A percentile compares a stretch with the other conserved stretches of the same genome.
phyloP scores from a whole-genome alignment of 441 rosid species.

The Erysimum pusillum region DNA sequence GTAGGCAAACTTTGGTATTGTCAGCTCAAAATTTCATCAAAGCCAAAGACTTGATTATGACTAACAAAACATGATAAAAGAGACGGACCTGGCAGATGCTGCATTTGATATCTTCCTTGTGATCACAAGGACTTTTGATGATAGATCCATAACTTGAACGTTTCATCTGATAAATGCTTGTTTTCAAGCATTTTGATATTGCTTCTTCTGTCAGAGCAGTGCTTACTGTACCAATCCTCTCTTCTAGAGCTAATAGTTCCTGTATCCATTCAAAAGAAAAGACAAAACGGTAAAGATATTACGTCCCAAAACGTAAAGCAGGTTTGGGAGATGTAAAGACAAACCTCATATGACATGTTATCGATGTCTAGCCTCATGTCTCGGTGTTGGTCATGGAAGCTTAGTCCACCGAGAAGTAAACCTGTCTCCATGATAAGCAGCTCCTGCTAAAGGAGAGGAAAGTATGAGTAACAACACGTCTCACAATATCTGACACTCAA shows the following conservation, averaged over 20 bases:
- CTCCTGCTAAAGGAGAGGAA: conserved; percentile 13
- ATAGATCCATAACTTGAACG: conserved; percentile 13
- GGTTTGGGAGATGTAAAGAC: conserved; percentile 20
- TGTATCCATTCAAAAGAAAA: not conserved
- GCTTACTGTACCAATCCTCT: conserved; percentile 87
- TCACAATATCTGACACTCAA: not conserved
- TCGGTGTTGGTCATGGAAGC: conserved; percentile 77
- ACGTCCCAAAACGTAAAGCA: not conserved
- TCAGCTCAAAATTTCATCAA: conserved; percentile 6
- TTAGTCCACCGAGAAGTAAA: conserved; percentile 14
- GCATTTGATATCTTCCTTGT: conserved; percentile 24
- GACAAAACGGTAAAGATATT: conserved; percentile 13
- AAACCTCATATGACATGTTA: conserved; percentile 25
- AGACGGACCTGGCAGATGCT: conserved; percentile 23
- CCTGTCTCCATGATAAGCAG: conserved; percentile 20
- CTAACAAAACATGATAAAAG: conserved; percentile 39
- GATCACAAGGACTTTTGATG: conserved; percentile 11
- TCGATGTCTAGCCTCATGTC: conserved; percentile 75
- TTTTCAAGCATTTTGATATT: conserved; percentile 36
- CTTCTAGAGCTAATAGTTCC: conserved; percentile 28
- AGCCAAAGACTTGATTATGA: conserved; percentile 12
- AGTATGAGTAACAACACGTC: conserved; percentile 6
- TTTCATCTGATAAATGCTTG: conserved; percentile 26
- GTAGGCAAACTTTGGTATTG: conserved; percentile 13
- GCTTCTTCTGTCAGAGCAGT: conserved; percentile 91